These are phyloP conservation scores for Paramecium sonneborni DNA, from an alignment of 73 alveolate species.

Conservation along the genomic window DNA sequence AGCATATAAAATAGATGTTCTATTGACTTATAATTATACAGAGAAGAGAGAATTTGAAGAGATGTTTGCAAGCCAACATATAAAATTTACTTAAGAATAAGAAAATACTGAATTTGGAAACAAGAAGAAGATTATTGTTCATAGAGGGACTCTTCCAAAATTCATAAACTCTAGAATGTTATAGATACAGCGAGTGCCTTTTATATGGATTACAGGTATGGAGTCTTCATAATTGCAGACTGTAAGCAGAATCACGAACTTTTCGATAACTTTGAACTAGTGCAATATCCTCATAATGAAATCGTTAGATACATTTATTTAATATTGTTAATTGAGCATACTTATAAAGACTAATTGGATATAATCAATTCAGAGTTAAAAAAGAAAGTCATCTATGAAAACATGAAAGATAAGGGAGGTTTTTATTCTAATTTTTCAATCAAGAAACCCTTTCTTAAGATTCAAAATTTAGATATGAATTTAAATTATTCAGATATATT, in stretches of 20 bases:
- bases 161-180: not conserved
- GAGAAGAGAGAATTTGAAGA: conserved; percentile 26
- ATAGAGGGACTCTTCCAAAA: conserved; percentile 27
- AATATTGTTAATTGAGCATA: not conserved
- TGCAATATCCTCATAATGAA: not conserved
- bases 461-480: not conserved
- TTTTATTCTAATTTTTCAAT: not conserved
- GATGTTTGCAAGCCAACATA: conserved; percentile 19
- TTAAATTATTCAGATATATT: not conserved
- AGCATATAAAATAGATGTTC: not conserved
- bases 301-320: not conserved
- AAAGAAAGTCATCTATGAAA: conserved; percentile 16
- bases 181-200: not conserved
- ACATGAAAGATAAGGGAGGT: not conserved
- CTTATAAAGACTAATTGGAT: not conserved
- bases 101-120: not conserved
- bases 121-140: not conserved
- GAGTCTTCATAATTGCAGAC: conserved; percentile 6
- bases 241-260: not conserved
- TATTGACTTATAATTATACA: not conserved
- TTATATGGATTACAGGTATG: conserved; percentile 41
- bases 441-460: not conserved
- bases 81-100: not conserved
- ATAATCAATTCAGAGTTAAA: not conserved
- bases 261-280: not conserved